Conservation (phyloP, 495 filamentous ascomycete species). For the Penicillium macrosclerotiorum region DNA sequence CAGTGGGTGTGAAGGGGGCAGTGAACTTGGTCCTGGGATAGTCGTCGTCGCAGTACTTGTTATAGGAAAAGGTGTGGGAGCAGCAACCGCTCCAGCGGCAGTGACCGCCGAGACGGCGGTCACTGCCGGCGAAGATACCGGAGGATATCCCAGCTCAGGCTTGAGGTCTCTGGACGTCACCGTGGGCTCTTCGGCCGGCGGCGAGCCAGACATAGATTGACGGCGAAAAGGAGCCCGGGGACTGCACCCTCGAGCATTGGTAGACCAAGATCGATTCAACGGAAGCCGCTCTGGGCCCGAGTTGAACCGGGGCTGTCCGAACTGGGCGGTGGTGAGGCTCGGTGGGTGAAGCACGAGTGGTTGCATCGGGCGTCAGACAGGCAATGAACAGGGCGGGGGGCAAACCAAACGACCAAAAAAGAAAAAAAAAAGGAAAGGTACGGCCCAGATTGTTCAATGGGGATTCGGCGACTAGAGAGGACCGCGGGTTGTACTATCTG, state of each 20-base stretch:
- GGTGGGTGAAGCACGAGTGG: slow-evolving; percentile 48
- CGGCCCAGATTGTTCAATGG: slow-evolving; percentile 6
- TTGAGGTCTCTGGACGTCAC: slow-evolving; percentile 56
- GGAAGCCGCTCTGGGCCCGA: slow-evolving; percentile 63
- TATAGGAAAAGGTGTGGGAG: too few relatives aligned
- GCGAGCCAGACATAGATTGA: slow-evolving; percentile 84
- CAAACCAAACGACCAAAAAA: neutral
- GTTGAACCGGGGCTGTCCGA: slow-evolving; percentile 42
- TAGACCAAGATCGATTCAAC: slow-evolving; percentile 67
- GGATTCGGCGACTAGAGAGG: slow-evolving; percentile 25
- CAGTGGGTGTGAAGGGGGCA: too few relatives aligned
- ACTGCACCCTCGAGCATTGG: slow-evolving; percentile 65
- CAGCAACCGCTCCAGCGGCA: slow-evolving; percentile 23
- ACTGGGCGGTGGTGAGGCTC: slow-evolving; percentile 41
- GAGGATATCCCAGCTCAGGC: slow-evolving; percentile 44
- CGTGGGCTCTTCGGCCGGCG: slow-evolving; percentile 58
- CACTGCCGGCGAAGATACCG: slow-evolving; percentile 38
- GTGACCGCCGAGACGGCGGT: slow-evolving; percentile 26
- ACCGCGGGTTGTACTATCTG: slow-evolving; percentile 19
- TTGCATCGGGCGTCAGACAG: slow-evolving; percentile 42
- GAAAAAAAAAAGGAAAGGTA: neutral
- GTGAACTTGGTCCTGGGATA: too few relatives aligned
- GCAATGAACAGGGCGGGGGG: slow-evolving; percentile 12
- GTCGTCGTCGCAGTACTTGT: too few relatives aligned
- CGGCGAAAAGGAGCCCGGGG: slow-evolving; percentile 66